Evolutionary conservation across 1,284 basidiomycete species (phyloP).

Genomic region (Takashimella koratensis): DNA sequence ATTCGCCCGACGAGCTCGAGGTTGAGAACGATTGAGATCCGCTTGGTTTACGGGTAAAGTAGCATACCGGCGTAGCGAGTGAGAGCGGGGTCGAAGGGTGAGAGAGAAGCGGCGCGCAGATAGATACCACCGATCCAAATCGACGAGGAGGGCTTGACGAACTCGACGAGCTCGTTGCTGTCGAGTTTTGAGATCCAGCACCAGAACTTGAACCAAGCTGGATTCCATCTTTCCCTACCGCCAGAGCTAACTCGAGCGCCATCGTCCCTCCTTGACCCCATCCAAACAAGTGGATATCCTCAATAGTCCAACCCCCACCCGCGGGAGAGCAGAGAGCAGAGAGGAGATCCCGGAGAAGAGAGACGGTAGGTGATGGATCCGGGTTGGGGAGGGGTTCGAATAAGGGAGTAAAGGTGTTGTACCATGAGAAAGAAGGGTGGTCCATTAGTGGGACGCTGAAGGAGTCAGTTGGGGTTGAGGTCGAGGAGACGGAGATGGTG

Average conservation of each 20-base stretch:
- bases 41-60: slow-evolving; percentile 56
- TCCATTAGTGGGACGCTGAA: slow-evolving; percentile 74
- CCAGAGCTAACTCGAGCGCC: slow-evolving; percentile 63
- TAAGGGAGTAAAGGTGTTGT: slow-evolving; percentile 71
- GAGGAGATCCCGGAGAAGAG: slow-evolving; percentile 55
- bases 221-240: slow-evolving; percentile 17
- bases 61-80: slow-evolving; percentile 56
- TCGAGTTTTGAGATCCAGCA: too few species aligned
- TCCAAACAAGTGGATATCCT: slow-evolving; percentile 77
- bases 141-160: neutral
- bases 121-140: slow-evolving; percentile 64
- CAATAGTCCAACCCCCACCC: slow-evolving; percentile 58
- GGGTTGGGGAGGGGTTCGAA: slow-evolving; percentile 74
- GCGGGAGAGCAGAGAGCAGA: slow-evolving; percentile 54
- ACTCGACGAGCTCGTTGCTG: slow-evolving; percentile 22
- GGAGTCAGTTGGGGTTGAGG: slow-evolving; percentile 5
- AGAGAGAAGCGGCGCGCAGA: slow-evolving; percentile 69
- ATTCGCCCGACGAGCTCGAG: slow-evolving; percentile 50
- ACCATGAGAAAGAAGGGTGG: slow-evolving; percentile 77
- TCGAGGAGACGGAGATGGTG: neutral
- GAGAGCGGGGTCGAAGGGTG: slow-evolving; percentile 64
- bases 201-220: neutral
- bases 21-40: slow-evolving; percentile 20
- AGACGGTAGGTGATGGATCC: slow-evolving; percentile 58
- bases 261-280: slow-evolving; percentile 85